phyloP scores from a whole-genome alignment of 352 stramenopile genomes.

The Elongisporangium anandrum region DNA sequence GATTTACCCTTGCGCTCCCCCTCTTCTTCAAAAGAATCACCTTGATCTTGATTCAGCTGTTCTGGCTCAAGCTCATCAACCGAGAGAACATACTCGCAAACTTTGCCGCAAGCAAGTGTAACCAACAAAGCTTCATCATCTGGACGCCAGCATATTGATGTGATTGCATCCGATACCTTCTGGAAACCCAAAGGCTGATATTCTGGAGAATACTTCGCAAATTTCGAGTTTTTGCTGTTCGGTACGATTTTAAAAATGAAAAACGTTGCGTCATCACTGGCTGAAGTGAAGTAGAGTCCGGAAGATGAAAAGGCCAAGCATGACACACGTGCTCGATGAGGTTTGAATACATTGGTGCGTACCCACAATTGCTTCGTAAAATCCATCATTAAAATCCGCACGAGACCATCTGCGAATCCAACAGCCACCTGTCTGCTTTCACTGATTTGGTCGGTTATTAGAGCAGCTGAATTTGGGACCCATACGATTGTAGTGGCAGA shows the following conservation, averaged over 20 bases:
- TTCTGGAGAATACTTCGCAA: conserved; percentile 45
- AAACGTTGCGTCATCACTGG: conserved; percentile 72
- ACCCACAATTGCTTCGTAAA: conserved; percentile 43
- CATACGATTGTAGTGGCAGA: conserved; percentile 65
- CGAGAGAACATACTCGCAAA: conserved; percentile 69
- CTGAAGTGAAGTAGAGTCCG: conserved; percentile 68
- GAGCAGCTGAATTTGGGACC: conserved; percentile 45
- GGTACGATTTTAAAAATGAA: conserved; percentile 81
- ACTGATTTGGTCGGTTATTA: conserved; percentile 38
- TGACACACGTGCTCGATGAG: conserved; percentile 75
- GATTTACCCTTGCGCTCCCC: conserved; percentile 31
- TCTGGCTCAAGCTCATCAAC: conserved; percentile 15
- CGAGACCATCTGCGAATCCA: conserved; percentile 87
- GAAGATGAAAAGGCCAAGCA: conserved; percentile 67
- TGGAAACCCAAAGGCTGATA: conserved; percentile 83
- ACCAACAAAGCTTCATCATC: conserved; percentile 67
- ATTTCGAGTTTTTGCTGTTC: conserved; percentile 46
- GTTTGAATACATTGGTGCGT: conserved; percentile 83
- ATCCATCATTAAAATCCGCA: conserved; percentile 69
- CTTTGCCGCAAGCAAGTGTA: conserved; percentile 44
- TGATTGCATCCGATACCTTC: conserved; percentile 21
- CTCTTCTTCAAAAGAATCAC: conserved; percentile 7
- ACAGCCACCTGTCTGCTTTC: conserved; percentile 77
- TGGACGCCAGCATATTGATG: conserved; percentile 58
- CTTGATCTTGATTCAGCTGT: conserved; percentile 1